phyloP scores from a whole-genome alignment of 495 filamentous ascomycete species.

The Daldinia loculata region DNA sequence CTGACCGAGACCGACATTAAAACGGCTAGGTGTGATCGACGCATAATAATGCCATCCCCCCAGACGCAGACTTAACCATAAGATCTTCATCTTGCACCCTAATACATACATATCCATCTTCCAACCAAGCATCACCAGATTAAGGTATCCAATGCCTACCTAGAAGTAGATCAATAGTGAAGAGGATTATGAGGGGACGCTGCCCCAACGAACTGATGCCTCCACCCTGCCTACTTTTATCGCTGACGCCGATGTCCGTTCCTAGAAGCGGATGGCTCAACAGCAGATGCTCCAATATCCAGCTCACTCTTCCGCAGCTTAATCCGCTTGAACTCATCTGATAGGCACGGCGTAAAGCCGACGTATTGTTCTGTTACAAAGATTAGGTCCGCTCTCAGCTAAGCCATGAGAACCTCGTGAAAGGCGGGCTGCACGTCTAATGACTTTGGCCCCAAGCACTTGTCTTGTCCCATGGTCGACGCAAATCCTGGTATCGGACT shows the following conservation, averaged over 20 bases:
- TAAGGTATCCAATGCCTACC: slow-evolving; percentile 15
- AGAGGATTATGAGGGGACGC: neutral
- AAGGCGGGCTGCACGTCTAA: slow-evolving; percentile 3
- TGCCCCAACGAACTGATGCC: neutral
- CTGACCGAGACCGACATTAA: slow-evolving; percentile 15
- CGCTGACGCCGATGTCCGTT: neutral
- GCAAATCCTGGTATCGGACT: slow-evolving; percentile 1
- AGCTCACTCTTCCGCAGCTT: neutral
- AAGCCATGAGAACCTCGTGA: neutral
- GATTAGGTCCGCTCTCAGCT: slow-evolving; percentile 23
- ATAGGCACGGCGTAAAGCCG: slow-evolving; percentile 11
- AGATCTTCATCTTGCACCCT: slow-evolving; percentile 14
- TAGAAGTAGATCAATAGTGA: slow-evolving; percentile 6
- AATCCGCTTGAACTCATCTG: slow-evolving; percentile 8
- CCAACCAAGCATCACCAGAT: slow-evolving; percentile 10
- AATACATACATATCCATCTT: neutral
- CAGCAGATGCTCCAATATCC: slow-evolving; percentile 8
- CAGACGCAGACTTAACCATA: slow-evolving; percentile 9
- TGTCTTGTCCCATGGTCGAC: neutral
- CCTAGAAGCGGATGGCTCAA: neutral
- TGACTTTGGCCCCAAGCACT: slow-evolving; percentile 13
- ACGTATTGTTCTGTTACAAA: slow-evolving; percentile 12
- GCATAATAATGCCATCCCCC: slow-evolving; percentile 1
- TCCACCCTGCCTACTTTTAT: slow-evolving; percentile 5
- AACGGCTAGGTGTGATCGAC: neutral